phyloP scores from a whole-genome alignment of 345 rosid species.

The Ceriops tagal region DNA sequence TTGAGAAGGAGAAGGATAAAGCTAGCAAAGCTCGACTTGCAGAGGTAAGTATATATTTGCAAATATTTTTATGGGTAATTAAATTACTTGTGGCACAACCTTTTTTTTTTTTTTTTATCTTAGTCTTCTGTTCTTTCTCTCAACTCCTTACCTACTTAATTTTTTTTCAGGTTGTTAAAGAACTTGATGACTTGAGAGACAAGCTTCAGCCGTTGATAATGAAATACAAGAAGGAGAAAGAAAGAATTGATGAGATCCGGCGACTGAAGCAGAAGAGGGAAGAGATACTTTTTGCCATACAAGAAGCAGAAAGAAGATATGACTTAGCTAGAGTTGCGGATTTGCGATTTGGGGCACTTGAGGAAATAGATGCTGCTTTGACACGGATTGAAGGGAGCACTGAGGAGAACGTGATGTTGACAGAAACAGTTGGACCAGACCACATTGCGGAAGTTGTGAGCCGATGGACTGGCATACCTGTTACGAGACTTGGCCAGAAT shows the following conservation, averaged over 20 bases:
- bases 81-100: not conserved
- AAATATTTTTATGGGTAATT: too few species aligned
- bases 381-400: slow-evolving; percentile 57
- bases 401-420: slow-evolving; percentile 66
- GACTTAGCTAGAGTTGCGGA: slow-evolving; percentile 92
- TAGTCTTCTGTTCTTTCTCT: not conserved
- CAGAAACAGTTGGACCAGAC: slow-evolving; percentile 84
- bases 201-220: slow-evolving; percentile 80
- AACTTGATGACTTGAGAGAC: slow-evolving; percentile 89
- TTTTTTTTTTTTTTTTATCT: not conserved
- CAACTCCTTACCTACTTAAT: not conserved
- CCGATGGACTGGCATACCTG: slow-evolving; percentile 93
- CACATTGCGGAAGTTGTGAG: slow-evolving; percentile 93
- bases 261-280: slow-evolving; percentile 77
- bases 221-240: slow-evolving; percentile 89
- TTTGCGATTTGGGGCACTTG: slow-evolving; percentile 75
- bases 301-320: slow-evolving; percentile 88
- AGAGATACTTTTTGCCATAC: slow-evolving; percentile 63
- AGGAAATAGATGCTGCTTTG: slow-evolving; percentile 73
- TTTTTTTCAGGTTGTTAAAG: slow-evolving; percentile 62
- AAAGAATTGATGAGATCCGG: slow-evolving; percentile 81
- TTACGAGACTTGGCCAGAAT: slow-evolving; percentile 82
- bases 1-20: slow-evolving; percentile 91
- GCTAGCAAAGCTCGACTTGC: slow-evolving; percentile 82
- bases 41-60: slow-evolving; percentile 47